Percentiles rank a stretch among this genome's conserved stretches.
Evolutionary conservation across 192 early-diverging fungal genomes (phyloP).

Genomic region (Podila epicladia): DNA sequence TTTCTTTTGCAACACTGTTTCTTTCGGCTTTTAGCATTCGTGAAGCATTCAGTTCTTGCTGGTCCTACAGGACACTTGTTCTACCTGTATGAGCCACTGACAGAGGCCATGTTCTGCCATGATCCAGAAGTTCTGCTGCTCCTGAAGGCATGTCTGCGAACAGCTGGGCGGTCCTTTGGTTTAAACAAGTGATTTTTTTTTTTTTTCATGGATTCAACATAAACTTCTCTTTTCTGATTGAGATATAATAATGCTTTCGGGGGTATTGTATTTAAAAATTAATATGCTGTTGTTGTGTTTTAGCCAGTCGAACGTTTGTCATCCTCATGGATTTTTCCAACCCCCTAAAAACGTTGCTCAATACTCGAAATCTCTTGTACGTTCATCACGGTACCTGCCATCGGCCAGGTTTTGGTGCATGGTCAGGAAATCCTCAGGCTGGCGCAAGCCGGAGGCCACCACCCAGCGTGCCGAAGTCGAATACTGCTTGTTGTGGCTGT

Average conservation of each 20-base stretch:
- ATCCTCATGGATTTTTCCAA: too few species aligned
- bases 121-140: conserved; percentile 53
- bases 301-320: too few species aligned
- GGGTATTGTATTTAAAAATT: too few species aligned
- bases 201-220: background rate
- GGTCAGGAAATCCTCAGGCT: conserved; percentile 27
- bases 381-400: background rate
- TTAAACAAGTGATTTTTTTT: conserved; percentile 13
- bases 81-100: conserved; percentile 72
- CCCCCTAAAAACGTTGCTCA: background rate
- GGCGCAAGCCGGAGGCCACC: conserved; percentile 32
- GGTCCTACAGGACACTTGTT: conserved; percentile 73
- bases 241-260: too few species aligned
- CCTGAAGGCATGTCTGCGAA: conserved; percentile 52
- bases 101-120: conserved; percentile 62
- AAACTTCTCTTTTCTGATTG: too few species aligned
- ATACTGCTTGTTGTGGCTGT: background rate
- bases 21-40: background rate
- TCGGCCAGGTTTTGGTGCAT: conserved; percentile 24
- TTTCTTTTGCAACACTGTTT: too few species aligned
- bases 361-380: conserved; percentile 1
- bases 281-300: too few species aligned
- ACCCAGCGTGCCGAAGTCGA: conserved; percentile 28
- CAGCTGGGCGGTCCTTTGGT: conserved; percentile 51
- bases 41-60: conserved; percentile 44